phyloP scores from a whole-genome alignment of 2,329 filamentous ascomycete species.

The Nannizziopsis arthrosporioides region DNA sequence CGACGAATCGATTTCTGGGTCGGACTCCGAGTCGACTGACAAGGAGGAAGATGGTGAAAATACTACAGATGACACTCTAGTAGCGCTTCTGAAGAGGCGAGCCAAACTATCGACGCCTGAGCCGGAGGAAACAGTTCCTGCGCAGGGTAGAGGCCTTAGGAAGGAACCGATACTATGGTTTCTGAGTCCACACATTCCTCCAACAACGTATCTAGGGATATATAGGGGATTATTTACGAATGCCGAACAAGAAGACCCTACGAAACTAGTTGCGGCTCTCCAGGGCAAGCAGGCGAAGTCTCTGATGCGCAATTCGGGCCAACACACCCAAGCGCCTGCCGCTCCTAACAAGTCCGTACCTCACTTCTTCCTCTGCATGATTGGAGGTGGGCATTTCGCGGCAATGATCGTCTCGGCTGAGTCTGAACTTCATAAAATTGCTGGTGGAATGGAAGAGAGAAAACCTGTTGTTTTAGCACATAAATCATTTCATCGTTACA shows the following conservation, averaged over 20 bases:
- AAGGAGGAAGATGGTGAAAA: conserved; percentile 43
- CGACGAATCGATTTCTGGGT: conserved; percentile 81
- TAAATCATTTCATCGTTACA: conserved; percentile 97
- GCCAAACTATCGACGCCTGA: conserved; percentile 51
- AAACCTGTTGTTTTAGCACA: conserved; percentile 83
- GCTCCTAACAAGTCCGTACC: conserved; percentile 55
- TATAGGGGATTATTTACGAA: conserved; percentile 71
- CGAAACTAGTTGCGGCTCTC: conserved; percentile 55
- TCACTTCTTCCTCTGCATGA: conserved; percentile 96
- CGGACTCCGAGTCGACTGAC: conserved; percentile 58
- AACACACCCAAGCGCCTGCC: conserved; percentile 28
- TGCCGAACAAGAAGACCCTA: conserved; percentile 55
- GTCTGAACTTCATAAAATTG: conserved; percentile 62
- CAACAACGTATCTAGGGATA: conserved; percentile 69
- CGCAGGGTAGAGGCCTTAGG: conserved; percentile 45
- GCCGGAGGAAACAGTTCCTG: conserved; percentile 39
- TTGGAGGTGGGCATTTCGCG: conserved; percentile 93
- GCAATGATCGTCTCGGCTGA: conserved; percentile 88
- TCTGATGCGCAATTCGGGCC: conserved; percentile 32
- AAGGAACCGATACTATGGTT: conserved; percentile 80
- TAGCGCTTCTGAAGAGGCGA: conserved; percentile 68
- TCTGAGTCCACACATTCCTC: conserved; percentile 58
- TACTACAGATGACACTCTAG: conserved; percentile 45
- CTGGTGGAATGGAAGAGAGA: conserved; percentile 60
- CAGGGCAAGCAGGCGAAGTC: conserved; percentile 66